Percentiles rank a stretch among this genome's conserved stretches.
phyloP scores from a whole-genome alignment of 192 early-diverging fungal genomes.

The Backusella macrospora region DNA sequence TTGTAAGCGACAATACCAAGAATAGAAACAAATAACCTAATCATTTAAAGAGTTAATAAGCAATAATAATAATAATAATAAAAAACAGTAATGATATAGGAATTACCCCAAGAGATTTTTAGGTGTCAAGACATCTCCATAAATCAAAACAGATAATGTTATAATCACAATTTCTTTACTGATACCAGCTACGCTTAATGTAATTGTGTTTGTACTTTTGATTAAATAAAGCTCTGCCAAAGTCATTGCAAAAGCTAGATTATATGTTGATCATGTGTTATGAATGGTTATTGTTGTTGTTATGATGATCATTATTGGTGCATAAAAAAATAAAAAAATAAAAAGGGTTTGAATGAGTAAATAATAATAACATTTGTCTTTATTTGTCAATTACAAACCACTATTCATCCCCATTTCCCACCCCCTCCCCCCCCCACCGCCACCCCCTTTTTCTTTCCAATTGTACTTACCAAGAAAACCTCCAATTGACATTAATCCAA shows the following conservation, averaged over 20 bases:
- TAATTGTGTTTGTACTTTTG: constrained; percentile 75
- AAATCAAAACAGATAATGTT: constrained; percentile 65
- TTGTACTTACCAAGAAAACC: constrained; percentile 57
- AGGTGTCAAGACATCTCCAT: constrained; percentile 70
- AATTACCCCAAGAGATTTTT: constrained; percentile 71
- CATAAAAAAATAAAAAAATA: neutral
- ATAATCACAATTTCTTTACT: constrained; percentile 83
- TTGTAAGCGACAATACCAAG: constrained; percentile 60
- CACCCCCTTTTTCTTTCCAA: neutral
- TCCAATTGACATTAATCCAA: constrained; percentile 59
- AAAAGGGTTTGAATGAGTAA: neutral
- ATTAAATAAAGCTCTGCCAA: constrained; percentile 79
- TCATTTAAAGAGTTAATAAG: too few species aligned
- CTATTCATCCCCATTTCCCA: neutral
- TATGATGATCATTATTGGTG: neutral
- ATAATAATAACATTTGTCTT: too few species aligned
- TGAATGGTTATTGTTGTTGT: too few species aligned
- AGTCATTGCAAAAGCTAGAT: constrained; percentile 76
- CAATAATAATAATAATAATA: too few species aligned
- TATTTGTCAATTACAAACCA: neutral
- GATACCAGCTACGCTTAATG: constrained; percentile 82
- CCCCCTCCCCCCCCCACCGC: neutral
- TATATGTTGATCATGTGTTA: neutral
- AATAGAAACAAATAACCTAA: constrained; percentile 58
- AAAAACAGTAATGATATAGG: too few species aligned